Evolutionary conservation across 805 yeast species (phyloP).

Genomic region (Kluyveromyces wickerhamii): DNA sequence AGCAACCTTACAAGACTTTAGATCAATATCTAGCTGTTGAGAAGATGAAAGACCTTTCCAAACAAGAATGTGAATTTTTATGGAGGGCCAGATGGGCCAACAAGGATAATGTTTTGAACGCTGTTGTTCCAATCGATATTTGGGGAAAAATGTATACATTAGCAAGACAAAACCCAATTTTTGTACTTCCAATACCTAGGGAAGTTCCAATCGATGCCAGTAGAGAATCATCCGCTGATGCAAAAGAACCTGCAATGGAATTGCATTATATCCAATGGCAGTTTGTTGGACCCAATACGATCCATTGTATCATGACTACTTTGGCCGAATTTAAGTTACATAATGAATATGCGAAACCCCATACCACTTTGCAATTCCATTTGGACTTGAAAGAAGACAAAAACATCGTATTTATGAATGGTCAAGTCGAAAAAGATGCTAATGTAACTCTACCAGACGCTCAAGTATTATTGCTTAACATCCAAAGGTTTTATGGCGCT

Average conservation of each 20-base stretch:
- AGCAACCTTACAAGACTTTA: constrained; percentile 62
- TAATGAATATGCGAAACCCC: constrained; percentile 89
- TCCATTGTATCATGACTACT: constrained; percentile 86
- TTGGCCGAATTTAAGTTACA: constrained; percentile 88
- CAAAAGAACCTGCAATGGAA: constrained; percentile 46
- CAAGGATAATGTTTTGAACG: constrained; percentile 54
- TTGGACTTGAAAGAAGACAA: constrained; percentile 58
- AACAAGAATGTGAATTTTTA: constrained; percentile 61
- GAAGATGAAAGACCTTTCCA: constrained; percentile 49
- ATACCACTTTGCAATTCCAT: constrained; percentile 84
- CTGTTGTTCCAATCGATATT: constrained; percentile 50
- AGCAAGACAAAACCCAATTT: constrained; percentile 71
- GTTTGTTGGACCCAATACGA: constrained; percentile 73
- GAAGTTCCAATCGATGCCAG: constrained; percentile 32
- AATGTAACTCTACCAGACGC: constrained; percentile 66
- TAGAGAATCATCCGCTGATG: constrained; percentile 33
- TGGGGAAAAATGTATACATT: constrained; percentile 54
- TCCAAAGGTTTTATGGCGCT: constrained; percentile 81
- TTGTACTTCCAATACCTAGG: constrained; percentile 85
- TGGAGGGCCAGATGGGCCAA: constrained; percentile 84
- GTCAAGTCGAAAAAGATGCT: constrained; percentile 66
- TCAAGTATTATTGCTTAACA: constrained; percentile 62
- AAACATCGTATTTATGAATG: constrained; percentile 74
- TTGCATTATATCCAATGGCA: constrained; percentile 93
- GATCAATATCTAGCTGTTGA: constrained; percentile 62